Percentiles rank a stretch among this genome's conserved stretches.
Evolutionary conservation across 495 filamentous ascomycete species (phyloP).

Genomic region (Xylaria castorea): DNA sequence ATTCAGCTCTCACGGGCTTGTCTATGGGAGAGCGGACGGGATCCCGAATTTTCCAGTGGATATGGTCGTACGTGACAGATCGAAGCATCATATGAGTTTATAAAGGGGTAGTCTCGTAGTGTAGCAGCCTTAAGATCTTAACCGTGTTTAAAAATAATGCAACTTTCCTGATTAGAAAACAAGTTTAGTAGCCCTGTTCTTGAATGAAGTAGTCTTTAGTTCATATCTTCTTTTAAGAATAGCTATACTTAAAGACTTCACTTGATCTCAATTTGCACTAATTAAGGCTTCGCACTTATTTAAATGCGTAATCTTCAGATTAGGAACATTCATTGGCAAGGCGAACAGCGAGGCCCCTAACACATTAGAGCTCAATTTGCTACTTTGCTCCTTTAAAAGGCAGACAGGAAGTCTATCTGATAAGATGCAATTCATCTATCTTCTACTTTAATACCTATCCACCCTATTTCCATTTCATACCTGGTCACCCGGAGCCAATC

Average conservation of each 20-base stretch:
- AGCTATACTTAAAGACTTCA: no score
- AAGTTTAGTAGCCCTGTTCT: no score
- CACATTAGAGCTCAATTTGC: background rate
- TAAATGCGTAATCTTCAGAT: no score
- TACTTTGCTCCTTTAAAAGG: background rate
- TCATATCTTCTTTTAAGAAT: no score
- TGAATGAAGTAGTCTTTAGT: no score
- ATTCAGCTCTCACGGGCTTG: constrained; percentile 38
- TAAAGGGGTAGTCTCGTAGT: background rate
- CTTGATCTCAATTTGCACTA: no score
- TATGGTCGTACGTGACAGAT: constrained; percentile 47
- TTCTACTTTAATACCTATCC: background rate
- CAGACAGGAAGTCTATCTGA: background rate
- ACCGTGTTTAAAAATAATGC: background rate
- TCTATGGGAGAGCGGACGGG: constrained; percentile 53
- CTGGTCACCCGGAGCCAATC: background rate
- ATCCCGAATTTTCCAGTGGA: constrained; percentile 46
- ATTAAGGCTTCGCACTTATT: no score
- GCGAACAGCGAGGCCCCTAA: background rate
- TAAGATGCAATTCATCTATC: background rate
- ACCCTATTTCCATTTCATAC: background rate
- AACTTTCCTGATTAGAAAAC: no score
- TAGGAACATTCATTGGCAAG: no score
- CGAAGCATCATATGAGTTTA: background rate
- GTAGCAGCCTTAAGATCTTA: background rate